Conservation (phyloP, 2,329 filamentous ascomycete species). For the Fusarium xyrophilum region DNA sequence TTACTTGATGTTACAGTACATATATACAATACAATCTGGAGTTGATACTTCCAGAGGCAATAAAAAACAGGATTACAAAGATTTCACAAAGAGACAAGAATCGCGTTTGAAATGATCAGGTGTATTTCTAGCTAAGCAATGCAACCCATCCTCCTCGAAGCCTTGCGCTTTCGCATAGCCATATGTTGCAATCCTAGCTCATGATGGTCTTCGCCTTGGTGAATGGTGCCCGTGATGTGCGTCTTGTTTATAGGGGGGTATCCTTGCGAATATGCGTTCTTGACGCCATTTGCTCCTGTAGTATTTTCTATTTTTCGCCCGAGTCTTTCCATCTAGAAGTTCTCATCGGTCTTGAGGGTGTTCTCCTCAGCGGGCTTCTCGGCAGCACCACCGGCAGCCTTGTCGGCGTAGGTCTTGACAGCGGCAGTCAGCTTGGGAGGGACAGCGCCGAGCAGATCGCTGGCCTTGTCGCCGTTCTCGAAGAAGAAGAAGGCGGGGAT, state of each 20-base stretch:
- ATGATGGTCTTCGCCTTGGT: conserved; percentile 1
- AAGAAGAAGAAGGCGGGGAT: conserved; percentile 69
- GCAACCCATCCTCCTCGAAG: neutral
- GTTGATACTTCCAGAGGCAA: neutral
- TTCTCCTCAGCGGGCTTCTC: conserved; percentile 20
- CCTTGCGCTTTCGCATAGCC: neutral
- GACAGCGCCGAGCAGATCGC: conserved; percentile 53
- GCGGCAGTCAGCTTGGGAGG: conserved; percentile 45
- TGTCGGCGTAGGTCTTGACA: conserved; percentile 35
- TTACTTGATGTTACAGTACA: conserved; percentile 21
- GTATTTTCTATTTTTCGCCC: neutral
- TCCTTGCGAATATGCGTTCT: conserved; percentile 28
- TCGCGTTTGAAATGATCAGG: neutral
- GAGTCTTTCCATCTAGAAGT: conserved; percentile 18
- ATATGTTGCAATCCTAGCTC: neutral
- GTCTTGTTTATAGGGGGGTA: conserved; percentile 28
- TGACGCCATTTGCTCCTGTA: conserved; percentile 9
- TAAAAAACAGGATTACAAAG: neutral
- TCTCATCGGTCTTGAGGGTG: conserved; percentile 32
- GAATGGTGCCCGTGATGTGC: conserved; percentile 2
- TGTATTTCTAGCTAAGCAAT: conserved; percentile 16
- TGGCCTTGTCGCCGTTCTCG: conserved; percentile 57
- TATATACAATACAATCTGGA: neutral
- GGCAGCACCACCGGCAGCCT: conserved; percentile 17
- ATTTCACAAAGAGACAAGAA: neutral